Conservation (phyloP, 345 rosid genomes). For the Carallia pectinifolia region DNA sequence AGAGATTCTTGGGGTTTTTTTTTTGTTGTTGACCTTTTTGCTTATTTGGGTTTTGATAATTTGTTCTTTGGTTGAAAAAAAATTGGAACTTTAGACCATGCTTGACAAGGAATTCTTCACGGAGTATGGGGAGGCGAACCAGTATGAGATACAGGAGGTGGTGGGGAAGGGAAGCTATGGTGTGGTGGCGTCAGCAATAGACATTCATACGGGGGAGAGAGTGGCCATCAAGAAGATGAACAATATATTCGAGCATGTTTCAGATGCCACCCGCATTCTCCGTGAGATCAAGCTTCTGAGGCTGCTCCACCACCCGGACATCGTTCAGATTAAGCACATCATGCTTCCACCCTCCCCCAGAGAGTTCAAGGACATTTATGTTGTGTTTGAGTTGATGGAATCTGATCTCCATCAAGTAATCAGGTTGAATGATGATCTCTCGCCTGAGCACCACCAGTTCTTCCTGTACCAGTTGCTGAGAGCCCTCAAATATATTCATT, state of each 20-base stretch:
- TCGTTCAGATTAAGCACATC: slow-evolving; percentile 85
- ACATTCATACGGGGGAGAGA: slow-evolving; percentile 87
- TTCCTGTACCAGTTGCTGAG: slow-evolving; percentile 99
- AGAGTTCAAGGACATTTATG: slow-evolving; percentile 91
- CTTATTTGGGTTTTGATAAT: not conserved
- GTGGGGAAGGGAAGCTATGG: slow-evolving; percentile 98
- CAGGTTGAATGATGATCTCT: slow-evolving; percentile 81
- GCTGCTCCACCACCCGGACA: slow-evolving; percentile 79
- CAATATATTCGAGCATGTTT: slow-evolving; percentile 86
- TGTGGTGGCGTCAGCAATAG: slow-evolving; percentile 89
- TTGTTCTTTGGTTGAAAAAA: not conserved
- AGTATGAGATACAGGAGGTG: slow-evolving; percentile 88
- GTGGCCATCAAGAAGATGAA: slow-evolving; percentile 97
- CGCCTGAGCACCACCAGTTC: slow-evolving; percentile 91
- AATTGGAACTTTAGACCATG: slow-evolving; percentile 40
- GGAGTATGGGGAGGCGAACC: slow-evolving; percentile 95
- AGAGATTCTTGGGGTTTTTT: not conserved
- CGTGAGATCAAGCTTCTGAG: slow-evolving; percentile 96
- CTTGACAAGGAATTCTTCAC: slow-evolving; percentile 90
- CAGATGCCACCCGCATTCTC: slow-evolving; percentile 86
- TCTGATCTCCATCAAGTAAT: slow-evolving; percentile 94
- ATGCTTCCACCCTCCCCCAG: slow-evolving; percentile 97
- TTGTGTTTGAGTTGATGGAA: slow-evolving; percentile 97
- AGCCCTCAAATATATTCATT: slow-evolving; percentile 84
- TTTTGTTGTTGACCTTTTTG: not conserved